Evolutionary conservation across 129 eudicot species (phyloP), one percentile per base, ranked within the genome.

Genomic region (Sambucus nigra): DNA sequence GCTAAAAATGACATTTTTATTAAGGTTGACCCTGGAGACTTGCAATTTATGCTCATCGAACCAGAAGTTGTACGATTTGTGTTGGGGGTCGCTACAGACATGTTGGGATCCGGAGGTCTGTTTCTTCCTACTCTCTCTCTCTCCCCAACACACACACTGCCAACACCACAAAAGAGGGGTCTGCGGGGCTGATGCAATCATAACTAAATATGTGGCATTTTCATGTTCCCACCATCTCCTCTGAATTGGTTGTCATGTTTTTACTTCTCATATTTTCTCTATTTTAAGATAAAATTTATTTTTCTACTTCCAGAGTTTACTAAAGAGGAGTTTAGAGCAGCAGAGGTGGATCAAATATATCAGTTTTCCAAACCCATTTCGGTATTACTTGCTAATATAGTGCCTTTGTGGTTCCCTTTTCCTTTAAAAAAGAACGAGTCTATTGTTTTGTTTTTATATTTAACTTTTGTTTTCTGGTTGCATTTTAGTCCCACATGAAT

Each of bases 11-110:
- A 27, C 38, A 61, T 32, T 25, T 41, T 59, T 13, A 10, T 76
- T 61, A 70, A 91, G 95, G 98, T 91, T 62, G 98, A 91, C 78
- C 81, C 85, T 74, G 95, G 98, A 60, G 98, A 91, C 75, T 91
- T 91, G 69, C 86, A 91, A 69, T 91, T 91, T 70, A 17, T 85
- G 78, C 84, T 86, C 28, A 91, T 91, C 47, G 84, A 91, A 61
- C 98, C 98, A 27, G 71, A 77, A 72, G 86, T 72, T 63, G 89
- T 91, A 53, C 81, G 94, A 28, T 91, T 73, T 70, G 95, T 91
- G 16, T 81, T 89, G 15, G 95, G 98, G 38, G 98, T 91, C 63
- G 98, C 98, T 55, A 84, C 98, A 15, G 95, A 95, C 46, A 60
- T 78, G 64, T 67, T 91, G 65, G 95, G 98, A 59, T 79, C 98